phyloP scores from a whole-genome alignment of 306 rosid genomes.

The Dalbergia oliveri region DNA sequence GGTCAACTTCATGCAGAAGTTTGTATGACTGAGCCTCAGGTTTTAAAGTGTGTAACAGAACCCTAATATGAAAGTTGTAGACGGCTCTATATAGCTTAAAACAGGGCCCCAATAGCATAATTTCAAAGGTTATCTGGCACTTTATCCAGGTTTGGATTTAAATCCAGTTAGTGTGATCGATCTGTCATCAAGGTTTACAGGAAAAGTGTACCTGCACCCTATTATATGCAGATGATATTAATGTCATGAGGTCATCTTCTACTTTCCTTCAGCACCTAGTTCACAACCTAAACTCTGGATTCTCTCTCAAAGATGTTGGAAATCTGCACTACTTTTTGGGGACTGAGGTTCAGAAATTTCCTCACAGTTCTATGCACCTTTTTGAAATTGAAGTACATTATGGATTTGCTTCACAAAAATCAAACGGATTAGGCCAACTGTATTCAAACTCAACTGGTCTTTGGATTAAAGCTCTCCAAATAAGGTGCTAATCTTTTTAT shows the following conservation, averaged over 20 bases:
- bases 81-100: background rate
- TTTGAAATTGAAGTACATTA: background rate
- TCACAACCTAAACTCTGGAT: background rate
- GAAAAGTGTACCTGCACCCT: background rate
- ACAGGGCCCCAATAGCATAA: background rate
- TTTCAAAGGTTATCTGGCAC: background rate
- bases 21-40: background rate
- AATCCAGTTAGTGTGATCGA: background rate
- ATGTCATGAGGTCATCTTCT: background rate
- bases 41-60: background rate
- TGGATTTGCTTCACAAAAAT: background rate
- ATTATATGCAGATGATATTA: background rate
- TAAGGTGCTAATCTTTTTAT: background rate
- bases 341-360: background rate
- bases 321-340: background rate
- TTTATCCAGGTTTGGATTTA: background rate
- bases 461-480: background rate
- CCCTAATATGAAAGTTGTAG: background rate
- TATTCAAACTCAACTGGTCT: background rate
- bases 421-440: background rate
- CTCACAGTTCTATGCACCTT: background rate
- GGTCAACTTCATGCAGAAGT: background rate
- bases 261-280: background rate
- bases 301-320: background rate
- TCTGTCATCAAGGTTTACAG: background rate